Percentiles rank a stretch among this genome's conserved stretches.
These are phyloP conservation scores for Ustilago bromivora DNA, from an alignment of 1,284 basidiomycete species.

Conservation along the genomic window DNA sequence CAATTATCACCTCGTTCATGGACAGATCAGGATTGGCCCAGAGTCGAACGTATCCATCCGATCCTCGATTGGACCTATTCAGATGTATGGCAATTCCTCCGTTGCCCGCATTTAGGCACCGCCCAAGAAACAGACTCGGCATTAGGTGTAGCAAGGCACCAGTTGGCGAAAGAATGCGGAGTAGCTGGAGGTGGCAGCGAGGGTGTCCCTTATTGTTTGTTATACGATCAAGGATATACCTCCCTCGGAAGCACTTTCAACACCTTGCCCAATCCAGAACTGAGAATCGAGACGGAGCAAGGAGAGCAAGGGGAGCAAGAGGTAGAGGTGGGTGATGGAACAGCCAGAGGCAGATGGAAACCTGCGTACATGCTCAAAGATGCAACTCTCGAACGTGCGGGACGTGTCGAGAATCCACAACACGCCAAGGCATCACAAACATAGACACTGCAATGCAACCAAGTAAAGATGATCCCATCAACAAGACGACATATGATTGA, in stretches of 20 bases:
- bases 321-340: constrained; percentile 35
- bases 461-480: no score
- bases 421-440: no score
- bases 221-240: constrained; percentile 96
- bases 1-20: constrained; percentile 39
- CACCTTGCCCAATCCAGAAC: constrained; percentile 89
- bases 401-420: constrained; percentile 64
- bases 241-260: constrained; percentile 95
- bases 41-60: constrained; percentile 90
- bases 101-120: constrained; percentile 76
- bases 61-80: constrained; percentile 93
- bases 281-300: constrained; percentile 71
- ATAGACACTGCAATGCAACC: no score
- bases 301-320: background rate
- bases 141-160: constrained; percentile 55
- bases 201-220: constrained; percentile 77
- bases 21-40: constrained; percentile 79
- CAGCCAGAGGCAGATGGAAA: constrained; percentile 70
- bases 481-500: background rate
- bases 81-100: constrained; percentile 89
- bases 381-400: constrained; percentile 79
- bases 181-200: constrained; percentile 37
- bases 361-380: constrained; percentile 86
- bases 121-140: background rate
- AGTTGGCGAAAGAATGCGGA: constrained; percentile 15